phyloP scores from a whole-genome alignment of 352 stramenopile species.

The Pythium guiyangense region DNA sequence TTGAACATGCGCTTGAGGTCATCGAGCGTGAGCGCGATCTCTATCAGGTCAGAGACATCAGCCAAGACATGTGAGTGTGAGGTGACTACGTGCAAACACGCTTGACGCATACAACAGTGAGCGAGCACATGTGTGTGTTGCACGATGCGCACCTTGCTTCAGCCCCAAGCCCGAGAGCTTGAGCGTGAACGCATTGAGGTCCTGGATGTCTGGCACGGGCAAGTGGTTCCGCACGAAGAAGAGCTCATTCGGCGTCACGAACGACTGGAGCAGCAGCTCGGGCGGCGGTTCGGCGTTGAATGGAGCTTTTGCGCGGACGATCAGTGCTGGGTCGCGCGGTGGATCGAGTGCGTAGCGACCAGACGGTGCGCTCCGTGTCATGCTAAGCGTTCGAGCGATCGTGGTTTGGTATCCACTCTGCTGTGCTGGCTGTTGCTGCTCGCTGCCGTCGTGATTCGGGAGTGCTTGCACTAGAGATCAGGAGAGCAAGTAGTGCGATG shows the following conservation, averaged over 20 bases:
- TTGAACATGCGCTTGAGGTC: conserved; percentile 86
- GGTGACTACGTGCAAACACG: neutral
- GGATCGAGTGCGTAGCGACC: conserved; percentile 60
- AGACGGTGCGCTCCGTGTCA: no score
- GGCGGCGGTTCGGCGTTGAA: no score
- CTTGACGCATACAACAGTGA: no score
- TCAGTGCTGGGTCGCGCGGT: conserved; percentile 71
- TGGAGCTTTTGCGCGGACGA: conserved; percentile 89
- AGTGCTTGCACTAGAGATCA: no score
- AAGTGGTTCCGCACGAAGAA: conserved; percentile 99
- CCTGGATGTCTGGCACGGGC: conserved; percentile 89
- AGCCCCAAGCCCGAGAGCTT: conserved; percentile 65
- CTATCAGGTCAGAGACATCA: neutral
- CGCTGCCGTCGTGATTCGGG: neutral
- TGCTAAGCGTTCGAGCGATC: neutral
- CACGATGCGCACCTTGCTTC: conserved; percentile 19
- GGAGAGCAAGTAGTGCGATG: no score
- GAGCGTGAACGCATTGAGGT: conserved; percentile 44
- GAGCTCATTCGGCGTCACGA: conserved; percentile 95
- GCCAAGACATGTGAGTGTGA: neutral
- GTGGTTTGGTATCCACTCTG: neutral
- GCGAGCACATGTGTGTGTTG: neutral
- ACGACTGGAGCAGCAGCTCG: conserved; percentile 91
- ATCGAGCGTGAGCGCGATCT: conserved; percentile 56
- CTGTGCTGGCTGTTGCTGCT: neutral